phyloP scores from a whole-genome alignment of 192 early-diverging fungal species.

The Backusella westeae region DNA sequence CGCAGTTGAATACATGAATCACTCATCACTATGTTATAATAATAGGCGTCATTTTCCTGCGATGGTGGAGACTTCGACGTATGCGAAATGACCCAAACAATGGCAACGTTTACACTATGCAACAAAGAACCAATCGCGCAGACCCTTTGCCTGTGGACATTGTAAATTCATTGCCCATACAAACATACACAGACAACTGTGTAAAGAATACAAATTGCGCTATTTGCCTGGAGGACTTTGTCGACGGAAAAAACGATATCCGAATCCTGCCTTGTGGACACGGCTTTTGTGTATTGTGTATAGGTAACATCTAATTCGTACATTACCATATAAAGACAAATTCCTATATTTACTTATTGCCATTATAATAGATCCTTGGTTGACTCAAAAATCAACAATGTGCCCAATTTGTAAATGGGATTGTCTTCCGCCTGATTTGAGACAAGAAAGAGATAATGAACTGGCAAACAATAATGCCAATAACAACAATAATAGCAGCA shows the following conservation, averaged over 20 bases:
- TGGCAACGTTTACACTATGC: not conserved
- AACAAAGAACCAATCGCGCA: not conserved
- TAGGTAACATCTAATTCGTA: constrained; percentile 22
- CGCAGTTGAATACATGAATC: not conserved
- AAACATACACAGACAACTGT: constrained; percentile 9
- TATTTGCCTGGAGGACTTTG: constrained; percentile 39
- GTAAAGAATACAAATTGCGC: constrained; percentile 38
- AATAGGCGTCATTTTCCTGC: constrained; percentile 23
- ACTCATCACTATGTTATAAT: not conserved
- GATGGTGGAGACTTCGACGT: constrained; percentile 33
- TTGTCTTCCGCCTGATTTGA: constrained; percentile 18
- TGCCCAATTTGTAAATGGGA: constrained; percentile 38
- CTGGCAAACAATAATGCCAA: not conserved
- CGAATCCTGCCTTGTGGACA: constrained; percentile 38
- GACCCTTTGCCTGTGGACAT: constrained; percentile 31
- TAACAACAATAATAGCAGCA: not conserved
- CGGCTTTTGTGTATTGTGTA: constrained; percentile 38
- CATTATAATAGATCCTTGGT: constrained; percentile 27
- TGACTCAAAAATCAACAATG: constrained; percentile 31
- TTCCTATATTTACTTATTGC: not conserved
- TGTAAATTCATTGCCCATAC: constrained; percentile 25
- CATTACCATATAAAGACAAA: not conserved
- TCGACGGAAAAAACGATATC: constrained; percentile 15
- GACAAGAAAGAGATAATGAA: not conserved
- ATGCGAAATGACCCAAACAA: not conserved